phyloP scores from a whole-genome alignment of 2,329 filamentous ascomycete genomes.

The Zymoseptoria brevis region DNA sequence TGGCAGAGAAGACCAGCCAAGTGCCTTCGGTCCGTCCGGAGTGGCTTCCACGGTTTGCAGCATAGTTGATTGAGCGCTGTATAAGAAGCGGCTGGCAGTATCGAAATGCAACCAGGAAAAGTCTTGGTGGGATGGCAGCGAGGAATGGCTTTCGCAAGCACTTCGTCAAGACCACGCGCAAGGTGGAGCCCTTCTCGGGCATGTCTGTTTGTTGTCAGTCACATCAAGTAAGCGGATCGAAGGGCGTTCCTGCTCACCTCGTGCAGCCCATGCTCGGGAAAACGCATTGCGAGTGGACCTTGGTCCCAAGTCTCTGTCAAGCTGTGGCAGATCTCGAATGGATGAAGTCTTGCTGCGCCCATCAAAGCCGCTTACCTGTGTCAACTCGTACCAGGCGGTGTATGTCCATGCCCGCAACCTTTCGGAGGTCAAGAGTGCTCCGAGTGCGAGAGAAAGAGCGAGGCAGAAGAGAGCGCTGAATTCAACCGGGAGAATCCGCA shows the following conservation, averaged over 20 bases:
- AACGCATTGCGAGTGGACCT: background rate
- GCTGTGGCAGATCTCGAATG: background rate
- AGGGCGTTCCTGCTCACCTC: background rate
- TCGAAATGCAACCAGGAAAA: slow-evolving; percentile 1
- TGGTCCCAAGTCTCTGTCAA: background rate
- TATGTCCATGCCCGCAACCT: background rate
- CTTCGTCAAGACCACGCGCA: background rate
- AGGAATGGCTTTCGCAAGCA: background rate
- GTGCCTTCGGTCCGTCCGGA: background rate
- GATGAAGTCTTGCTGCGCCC: background rate
- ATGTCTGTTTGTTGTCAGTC: background rate
- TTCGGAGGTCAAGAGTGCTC: background rate
- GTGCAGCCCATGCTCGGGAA: background rate
- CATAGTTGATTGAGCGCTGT: background rate
- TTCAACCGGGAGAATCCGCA: too few relatives aligned
- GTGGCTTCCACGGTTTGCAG: too few relatives aligned
- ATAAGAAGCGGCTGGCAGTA: slow-evolving; percentile 1
- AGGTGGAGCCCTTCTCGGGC: background rate
- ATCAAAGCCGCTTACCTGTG: too few relatives aligned
- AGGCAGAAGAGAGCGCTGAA: background rate
- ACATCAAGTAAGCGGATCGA: too few relatives aligned
- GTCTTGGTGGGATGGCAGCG: slow-evolving; percentile 1
- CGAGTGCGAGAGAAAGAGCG: background rate
- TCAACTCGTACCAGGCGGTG: background rate
- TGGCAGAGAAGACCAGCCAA: background rate